These are phyloP conservation scores for Mycotypha africana DNA, from an alignment of 371 early-diverging fungal genomes.

Conservation along the genomic window DNA sequence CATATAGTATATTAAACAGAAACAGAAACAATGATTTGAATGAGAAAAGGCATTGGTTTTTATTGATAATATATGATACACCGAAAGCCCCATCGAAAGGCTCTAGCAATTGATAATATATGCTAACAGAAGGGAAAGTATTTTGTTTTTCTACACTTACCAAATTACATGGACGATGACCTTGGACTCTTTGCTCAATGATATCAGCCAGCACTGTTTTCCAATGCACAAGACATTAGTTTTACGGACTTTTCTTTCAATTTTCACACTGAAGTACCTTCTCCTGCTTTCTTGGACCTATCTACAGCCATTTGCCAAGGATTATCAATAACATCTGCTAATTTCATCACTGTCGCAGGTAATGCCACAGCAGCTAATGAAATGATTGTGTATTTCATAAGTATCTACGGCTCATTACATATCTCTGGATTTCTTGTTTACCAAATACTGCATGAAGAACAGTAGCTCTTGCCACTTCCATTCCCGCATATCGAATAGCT, in stretches of 20 bases:
- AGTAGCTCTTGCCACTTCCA: conserved; percentile 83
- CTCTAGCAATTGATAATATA: too few relatives aligned
- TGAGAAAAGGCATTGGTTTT: background rate
- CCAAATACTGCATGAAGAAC: conserved; percentile 72
- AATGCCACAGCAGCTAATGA: conserved; percentile 82
- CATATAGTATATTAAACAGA: too few relatives aligned
- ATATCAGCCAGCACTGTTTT: conserved; percentile 73
- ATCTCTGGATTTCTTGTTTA: too few relatives aligned
- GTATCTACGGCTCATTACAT: too few relatives aligned
- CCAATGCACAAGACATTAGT: too few relatives aligned
- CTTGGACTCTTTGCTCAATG: conserved; percentile 78
- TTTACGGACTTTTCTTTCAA: too few relatives aligned
- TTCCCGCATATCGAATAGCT: conserved; percentile 76
- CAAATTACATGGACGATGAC: conserved; percentile 87
- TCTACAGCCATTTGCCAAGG: conserved; percentile 90
- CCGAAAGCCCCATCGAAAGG: too few relatives aligned
- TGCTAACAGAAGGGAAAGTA: too few relatives aligned
- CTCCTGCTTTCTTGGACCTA: conserved; percentile 86
- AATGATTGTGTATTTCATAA: too few relatives aligned
- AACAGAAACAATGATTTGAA: background rate
- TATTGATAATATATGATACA: too few relatives aligned
- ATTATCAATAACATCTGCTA: conserved; percentile 72
- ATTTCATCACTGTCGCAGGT: conserved; percentile 54
- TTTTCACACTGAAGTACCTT: too few relatives aligned
- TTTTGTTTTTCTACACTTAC: too few relatives aligned